Base-by-base conservation (phyloP, 305 asterid species). In the Lippia alba region DNA sequence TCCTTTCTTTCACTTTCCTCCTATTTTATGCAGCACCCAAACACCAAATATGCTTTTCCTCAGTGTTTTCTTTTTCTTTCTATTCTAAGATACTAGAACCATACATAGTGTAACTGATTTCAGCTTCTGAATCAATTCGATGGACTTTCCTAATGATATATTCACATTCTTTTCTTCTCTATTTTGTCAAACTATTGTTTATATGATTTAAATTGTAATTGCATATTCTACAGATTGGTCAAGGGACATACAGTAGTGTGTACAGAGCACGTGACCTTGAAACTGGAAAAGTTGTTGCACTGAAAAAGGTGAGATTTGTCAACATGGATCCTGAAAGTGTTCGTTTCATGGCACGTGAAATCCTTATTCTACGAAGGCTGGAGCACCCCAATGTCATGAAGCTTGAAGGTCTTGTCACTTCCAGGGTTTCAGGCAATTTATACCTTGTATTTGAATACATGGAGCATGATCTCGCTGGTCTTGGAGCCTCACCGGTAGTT, bases 401-500 rank as follows among this genome's bases (percentile, higher is more conserved):
- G 80, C 89, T 91, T 76, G 94, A 91, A 82, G 96, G 96, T 74
- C 82, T 91, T 56, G 96, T 91, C 78, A 88, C 92, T 45, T 91
- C 97, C 39, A 83, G 89, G 82, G 91, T 84, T 73, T 91, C 97
- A 24, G 90, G 96, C 83, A 84, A 80, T 83, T 71, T 91, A 68
- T 88, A 89, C 80, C 96, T 91, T 73, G 96, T 89, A 61, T 91
- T 91, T 50, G 97, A 91, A 62, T 91, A 91, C 79, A 91, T 91
- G 97, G 96, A 91, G 72, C 97, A 91, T 61, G 97, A 91, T 82
- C 96, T 91, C 73, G 80, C 96, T 50, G 96, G 97, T 56, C 96
- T 91, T 50, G 77, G 83, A 7, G 89, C 87, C 66, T 87, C 97
- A 48, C 88, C 91, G 36, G 48, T 72, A 15, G 84, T 88, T 48